These are phyloP conservation scores for Cercospora zeina DNA, from an alignment of 2,329 filamentous ascomycete species.

Conservation along the genomic window DNA sequence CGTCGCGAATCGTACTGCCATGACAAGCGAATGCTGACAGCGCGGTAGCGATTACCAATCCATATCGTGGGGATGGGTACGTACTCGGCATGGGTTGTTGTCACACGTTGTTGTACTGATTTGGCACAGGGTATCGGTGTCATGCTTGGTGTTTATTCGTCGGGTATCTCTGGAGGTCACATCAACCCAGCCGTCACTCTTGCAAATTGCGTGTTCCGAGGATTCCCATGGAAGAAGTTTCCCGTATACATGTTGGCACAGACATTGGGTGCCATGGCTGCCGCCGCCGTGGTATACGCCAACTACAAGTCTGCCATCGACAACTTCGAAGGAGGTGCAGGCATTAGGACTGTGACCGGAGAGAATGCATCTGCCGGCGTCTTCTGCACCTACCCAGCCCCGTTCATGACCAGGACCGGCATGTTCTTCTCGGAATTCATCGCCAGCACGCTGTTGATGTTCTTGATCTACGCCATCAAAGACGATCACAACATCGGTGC, in stretches of 20 bases:
- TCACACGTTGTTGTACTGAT: conserved; percentile 12
- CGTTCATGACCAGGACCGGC: conserved; percentile 64
- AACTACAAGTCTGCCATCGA: conserved; percentile 47
- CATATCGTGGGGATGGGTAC: conserved; percentile 43
- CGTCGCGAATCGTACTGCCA: neutral
- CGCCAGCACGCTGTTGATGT: conserved; percentile 67
- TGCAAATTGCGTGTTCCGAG: conserved; percentile 66
- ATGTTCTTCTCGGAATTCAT: conserved; percentile 74
- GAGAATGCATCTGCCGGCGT: conserved; percentile 65
- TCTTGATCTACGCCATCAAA: conserved; percentile 69
- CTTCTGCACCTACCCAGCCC: conserved; percentile 71
- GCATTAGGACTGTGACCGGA: conserved; percentile 59
- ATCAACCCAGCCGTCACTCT: conserved; percentile 63
- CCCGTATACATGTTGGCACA: conserved; percentile 63
- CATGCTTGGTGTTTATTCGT: conserved; percentile 60
- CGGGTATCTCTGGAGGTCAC: conserved; percentile 40
- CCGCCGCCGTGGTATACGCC: conserved; percentile 48
- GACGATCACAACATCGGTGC: conserved; percentile 60
- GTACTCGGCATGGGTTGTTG: conserved; percentile 4
- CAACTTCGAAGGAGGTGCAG: conserved; percentile 51
- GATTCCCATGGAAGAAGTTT: conserved; percentile 60
- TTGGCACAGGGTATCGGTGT: conserved; percentile 57
- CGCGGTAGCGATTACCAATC: conserved; percentile 49
- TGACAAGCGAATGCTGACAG: conserved; percentile 5
- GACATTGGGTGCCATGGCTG: conserved; percentile 63